Evolutionary conservation across 495 filamentous ascomycete species (phyloP), one percentile per base, ranked within the genome.

Genomic region (Podospora bellae-mahoneyi): DNA sequence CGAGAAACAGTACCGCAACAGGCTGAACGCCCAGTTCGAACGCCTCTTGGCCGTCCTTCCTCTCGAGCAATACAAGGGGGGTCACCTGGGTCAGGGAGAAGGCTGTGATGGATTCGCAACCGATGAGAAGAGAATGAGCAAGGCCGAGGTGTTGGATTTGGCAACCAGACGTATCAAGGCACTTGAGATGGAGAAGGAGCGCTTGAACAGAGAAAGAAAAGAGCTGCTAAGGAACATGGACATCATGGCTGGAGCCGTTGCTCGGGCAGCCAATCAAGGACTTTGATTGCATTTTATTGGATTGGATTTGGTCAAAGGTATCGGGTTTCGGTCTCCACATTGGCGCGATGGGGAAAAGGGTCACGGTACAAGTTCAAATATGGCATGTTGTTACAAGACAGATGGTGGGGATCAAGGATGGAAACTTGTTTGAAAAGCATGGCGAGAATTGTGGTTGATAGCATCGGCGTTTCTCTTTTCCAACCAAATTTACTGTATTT

Each of bases 1-100:
- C 28, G 74, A 76, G 58, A 75, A 76, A 64, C 74, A 76, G 64
- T 76, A 76, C 62, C 73, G 74, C 16, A 75, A 73, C 56, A 67
- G 74, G 5, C 66, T 76, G 60, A 74, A 76, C 62, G 69, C 66
- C 5, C 73, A 75, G 60, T 76, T 76, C 34, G 74, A 73, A 56
- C 67, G 71, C 1, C 68, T 76, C 1, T 67, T 76, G 3, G 69
- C 69, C 16, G 69, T 71, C 18, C 69, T 76, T n/a, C 74, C 73
- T 6, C 32, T 68, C 16, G 71, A 65, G 7, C 65, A 64, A 19
- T 48, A 54, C 55, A 20, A 63, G 23, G 18, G n/a, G 57, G 19
- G 53, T 18, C 62, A 60, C 26, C 53, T 32, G 28, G 18, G 23
- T 27, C 63, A 65, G 20, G 27, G 32, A 19, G 27, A 23, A 19